Base-by-base conservation (phyloP, 2,329 filamentous ascomycete genomes). In the Alternaria novae-zelandiae region DNA sequence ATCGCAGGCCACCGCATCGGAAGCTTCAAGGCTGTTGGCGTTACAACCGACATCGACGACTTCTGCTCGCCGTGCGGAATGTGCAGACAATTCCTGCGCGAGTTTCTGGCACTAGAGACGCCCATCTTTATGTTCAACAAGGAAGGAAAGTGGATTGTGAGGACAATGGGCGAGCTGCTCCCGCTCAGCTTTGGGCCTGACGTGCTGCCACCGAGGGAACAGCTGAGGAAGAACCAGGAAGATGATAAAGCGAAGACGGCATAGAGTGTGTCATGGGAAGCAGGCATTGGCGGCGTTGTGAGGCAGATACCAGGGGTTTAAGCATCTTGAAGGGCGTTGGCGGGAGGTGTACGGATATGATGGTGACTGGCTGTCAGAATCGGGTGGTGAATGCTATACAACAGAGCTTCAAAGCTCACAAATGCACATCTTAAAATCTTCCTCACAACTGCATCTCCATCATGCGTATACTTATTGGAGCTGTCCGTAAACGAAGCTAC, bases 121-220 rank as follows among this genome's bases (percentile, higher is more conserved):
- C 95, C 94, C 0, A 87, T 99, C 60, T 89, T 97, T 78, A 97
- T 98, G 95, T 97, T 96, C 80, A 94, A 96, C 79, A 91, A 90
- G 78, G 87, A 94, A 66, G 90, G 90, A 3, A 87, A 90, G 64
- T 94, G 86, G 72, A 83, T 88, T n/a, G 88, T 92, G 23, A 84
- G 89, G 82, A 91, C 85, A 23, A 82, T 97, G 60, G 88, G 89
- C 68, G 85, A 93, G 74, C 66, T 87, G 62, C 71, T 87, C 70
- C 85, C 85, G 4, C 80, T 86, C 81, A 83, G 82, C 65, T 87
- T 87, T 74, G 84, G 85, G n/a, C 84, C 84, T 12, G 83, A 85
- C 60, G 81, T 83, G 63, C 68, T 86, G 68, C 78, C 78, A 32
- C 69, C 71, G 8, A 73, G 77, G 63, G 78, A 80, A 65, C 49